Evolutionary conservation across 1,284 basidiomycete genomes (phyloP).

Genomic region (Microbotryum intermedium): DNA sequence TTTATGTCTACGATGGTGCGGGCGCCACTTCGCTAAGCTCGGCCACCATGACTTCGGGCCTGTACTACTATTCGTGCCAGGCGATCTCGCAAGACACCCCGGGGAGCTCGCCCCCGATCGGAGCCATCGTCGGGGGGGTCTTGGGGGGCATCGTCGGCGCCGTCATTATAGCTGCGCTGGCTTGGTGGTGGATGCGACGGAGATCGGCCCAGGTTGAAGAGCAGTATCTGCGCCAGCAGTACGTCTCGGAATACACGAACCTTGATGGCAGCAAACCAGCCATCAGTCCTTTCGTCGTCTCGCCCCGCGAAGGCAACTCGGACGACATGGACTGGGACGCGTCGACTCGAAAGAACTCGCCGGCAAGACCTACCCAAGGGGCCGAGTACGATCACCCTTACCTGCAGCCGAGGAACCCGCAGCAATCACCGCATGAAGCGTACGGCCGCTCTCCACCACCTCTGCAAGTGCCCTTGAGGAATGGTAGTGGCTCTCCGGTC

Average conservation of each 20-base stretch:
- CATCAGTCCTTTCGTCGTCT: too few relatives aligned
- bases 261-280: too few relatives aligned
- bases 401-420: too few relatives aligned
- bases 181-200: slow-evolving; percentile 16
- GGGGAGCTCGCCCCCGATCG: slow-evolving; percentile 2
- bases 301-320: too few relatives aligned
- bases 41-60: slow-evolving; percentile 3
- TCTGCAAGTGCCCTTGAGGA: too few relatives aligned
- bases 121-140: slow-evolving; percentile 21
- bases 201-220: background rate
- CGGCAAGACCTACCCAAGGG: too few relatives aligned
- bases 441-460: too few relatives aligned
- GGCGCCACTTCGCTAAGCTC: slow-evolving; percentile 4
- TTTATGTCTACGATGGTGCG: slow-evolving; percentile 16
- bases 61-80: slow-evolving; percentile 3
- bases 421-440: too few relatives aligned
- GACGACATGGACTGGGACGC: too few relatives aligned
- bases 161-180: slow-evolving; percentile 7
- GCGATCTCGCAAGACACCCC: background rate
- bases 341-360: too few relatives aligned
- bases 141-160: slow-evolving; percentile 18
- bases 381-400: too few relatives aligned
- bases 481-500: too few relatives aligned
- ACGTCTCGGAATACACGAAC: background rate
- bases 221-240: background rate